Base-by-base conservation (phyloP, 345 rosid species). In the Euphorbia peplus region DNA sequence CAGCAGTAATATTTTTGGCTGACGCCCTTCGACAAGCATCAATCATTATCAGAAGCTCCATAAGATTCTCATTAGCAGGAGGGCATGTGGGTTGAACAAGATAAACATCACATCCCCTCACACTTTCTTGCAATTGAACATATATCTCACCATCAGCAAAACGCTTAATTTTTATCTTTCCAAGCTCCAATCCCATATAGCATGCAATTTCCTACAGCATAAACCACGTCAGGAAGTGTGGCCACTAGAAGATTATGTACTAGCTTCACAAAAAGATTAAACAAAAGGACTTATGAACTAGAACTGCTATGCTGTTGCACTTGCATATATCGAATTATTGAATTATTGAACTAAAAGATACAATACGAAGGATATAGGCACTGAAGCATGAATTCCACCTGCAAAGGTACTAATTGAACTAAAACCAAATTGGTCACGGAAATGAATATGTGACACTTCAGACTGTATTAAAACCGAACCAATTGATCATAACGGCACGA, bases 11-110 rank as follows among this genome's bases (percentile, higher is more conserved):
- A 41, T 83, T 89, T 73, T 89, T 91, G 42, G 97, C 98, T 0
- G 98, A 93, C 8, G 97, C 98, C 81, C 97, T 80, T 11, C 97
- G 88, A 81, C 96, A 93, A 60, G 98, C 98, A 81, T 93, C 98
- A 64, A 93, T 82, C 98, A 93, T 93, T 47, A 93, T 79, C 21
- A 93, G 86, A 68, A 93, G 89, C 78, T 93, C 98, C 98, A 93
- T 93, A 64, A 93, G 96, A 73, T 93, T 93, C 79, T 93, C 98
- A 78, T 93, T 93, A 1, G 97, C 97, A 75, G 98, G 97, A 67
- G 97, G 98, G 8, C 97, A 93, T 0, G 98, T 91, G 60, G 98
- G 98, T 71, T 93, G 98, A 39, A 93, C 91, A 29, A 93, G 97
- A 76, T 67, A 93, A 56, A 93, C 98, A 73, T 91, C 97, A n/a